Conservation (phyloP, 176 grass and related monocot species). For the Hsuehochloa calcarea region DNA sequence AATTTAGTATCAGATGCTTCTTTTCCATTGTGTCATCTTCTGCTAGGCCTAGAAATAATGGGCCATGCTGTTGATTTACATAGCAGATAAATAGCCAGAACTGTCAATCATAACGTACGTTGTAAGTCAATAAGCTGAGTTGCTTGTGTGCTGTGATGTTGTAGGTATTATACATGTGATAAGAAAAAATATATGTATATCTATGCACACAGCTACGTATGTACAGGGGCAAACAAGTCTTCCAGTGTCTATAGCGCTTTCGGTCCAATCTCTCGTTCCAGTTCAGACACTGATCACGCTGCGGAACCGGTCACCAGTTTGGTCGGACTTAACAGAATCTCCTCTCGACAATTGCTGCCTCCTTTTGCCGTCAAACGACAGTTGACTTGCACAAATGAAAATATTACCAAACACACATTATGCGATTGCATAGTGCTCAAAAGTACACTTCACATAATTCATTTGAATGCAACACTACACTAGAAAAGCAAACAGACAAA, state of each 20-base stretch:
- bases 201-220: conserved; percentile 33
- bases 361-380: conserved; percentile 85
- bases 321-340: conserved; percentile 91
- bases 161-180: background rate
- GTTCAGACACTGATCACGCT: conserved; percentile 93
- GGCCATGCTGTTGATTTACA: conserved; percentile 7
- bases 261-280: conserved; percentile 95
- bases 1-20: background rate
- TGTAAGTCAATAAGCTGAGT: conserved; percentile 12
- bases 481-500: conserved; percentile 16
- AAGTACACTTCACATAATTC: background rate
- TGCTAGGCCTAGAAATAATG: background rate
- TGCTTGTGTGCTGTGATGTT: conserved; percentile 5
- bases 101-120: background rate
- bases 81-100: background rate
- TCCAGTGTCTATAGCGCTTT: conserved; percentile 61
- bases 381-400: background rate
- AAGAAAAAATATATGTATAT: conserved; percentile 9
- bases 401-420: background rate
- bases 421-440: background rate
- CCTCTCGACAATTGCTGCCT: conserved; percentile 88
- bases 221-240: conserved; percentile 12
- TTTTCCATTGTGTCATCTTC: background rate
- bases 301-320: conserved; percentile 92
- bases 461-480: conserved; percentile 18